These are phyloP conservation scores for Luffa aegyptiaca DNA, from an alignment of 306 rosid species.

Conservation along the genomic window DNA sequence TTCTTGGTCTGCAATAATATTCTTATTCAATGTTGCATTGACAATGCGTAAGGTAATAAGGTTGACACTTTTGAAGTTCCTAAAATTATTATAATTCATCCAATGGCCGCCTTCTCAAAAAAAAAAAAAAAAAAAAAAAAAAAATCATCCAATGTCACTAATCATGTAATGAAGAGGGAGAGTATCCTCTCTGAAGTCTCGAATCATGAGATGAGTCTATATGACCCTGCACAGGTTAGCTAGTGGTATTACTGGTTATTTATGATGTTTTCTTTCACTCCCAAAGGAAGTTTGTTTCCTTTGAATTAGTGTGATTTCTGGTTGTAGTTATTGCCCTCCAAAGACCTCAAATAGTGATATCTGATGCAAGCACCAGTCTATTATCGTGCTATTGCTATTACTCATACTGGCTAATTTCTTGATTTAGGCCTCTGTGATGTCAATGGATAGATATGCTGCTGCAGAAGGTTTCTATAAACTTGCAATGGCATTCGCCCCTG, in stretches of 20 bases:
- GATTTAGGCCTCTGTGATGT: slow-evolving; percentile 73
- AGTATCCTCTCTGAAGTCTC: not conserved
- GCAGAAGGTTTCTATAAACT: slow-evolving; percentile 89
- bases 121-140: too few relatives aligned
- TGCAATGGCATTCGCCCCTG: slow-evolving; percentile 98
- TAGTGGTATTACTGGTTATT: not conserved
- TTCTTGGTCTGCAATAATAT: not conserved
- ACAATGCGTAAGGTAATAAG: not conserved
- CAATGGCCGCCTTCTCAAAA: not conserved
- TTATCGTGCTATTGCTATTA: not conserved
- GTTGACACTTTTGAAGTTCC: not conserved
- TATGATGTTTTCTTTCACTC: not conserved
- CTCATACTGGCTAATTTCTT: slow-evolving; percentile 12
- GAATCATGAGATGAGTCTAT: not conserved
- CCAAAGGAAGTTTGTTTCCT: not conserved
- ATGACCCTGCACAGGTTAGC: not conserved
- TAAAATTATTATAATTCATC: not conserved
- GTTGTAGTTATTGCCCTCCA: not conserved
- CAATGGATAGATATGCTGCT: slow-evolving; percentile 92
- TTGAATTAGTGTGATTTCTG: not conserved
- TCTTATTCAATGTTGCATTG: not conserved
- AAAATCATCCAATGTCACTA: not conserved
- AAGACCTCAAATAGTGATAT: not conserved
- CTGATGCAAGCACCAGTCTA: not conserved
- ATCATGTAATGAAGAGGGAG: not conserved